Base-by-base conservation (phyloP, 2,329 filamentous ascomycete genomes). In the Paraphoma sp. region DNA sequence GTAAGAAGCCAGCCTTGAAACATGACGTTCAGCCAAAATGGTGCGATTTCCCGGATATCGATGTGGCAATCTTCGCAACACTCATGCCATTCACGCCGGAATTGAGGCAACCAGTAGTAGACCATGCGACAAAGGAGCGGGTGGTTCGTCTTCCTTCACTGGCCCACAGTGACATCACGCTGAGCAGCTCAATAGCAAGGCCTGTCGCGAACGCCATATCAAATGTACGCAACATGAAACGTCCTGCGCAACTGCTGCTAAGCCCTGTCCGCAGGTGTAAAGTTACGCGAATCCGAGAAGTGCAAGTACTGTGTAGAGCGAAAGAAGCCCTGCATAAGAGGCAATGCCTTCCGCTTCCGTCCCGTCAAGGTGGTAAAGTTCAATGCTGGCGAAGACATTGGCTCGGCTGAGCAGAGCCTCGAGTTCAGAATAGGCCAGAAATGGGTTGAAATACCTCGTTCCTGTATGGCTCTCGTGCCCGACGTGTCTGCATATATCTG, bases 281-380 rank as follows among this genome's bases (percentile, higher is more conserved):
- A 71, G 49, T 44, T 70, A 47, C 67, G 64, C 48, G 64, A 71
- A 38, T 65, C 62, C 6, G 67, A 69, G 5, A 65, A 67, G 48
- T 71, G 70, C 61, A 70, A 69, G 52, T 70, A 72, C 47, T 72
- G 70, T 54, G 63, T 61, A n/a, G 68, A 71, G 45, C 57, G 67
- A 28, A 69, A 70, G 36, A 57, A 59, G 31, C 55, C 62, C 16
- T 72, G 70, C 57, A 64, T 72, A 44, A 61, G 65, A 42, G 65
- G 66, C n/a, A 71, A 71, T 48, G 64, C 68, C 8, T 71, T 70
- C 56, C 70, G 68, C 50, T 72, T 72, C 51, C 64, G 70, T 4
- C 66, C 66, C 28, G 70, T 72, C 16, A 72, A 63, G 28, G 50
- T 66, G 5, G 70, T 72, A 38, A 72, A 72, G 48, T 72, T 70